Conservation (phyloP, 257 asterid genomes). For the Solanum okadae region DNA sequence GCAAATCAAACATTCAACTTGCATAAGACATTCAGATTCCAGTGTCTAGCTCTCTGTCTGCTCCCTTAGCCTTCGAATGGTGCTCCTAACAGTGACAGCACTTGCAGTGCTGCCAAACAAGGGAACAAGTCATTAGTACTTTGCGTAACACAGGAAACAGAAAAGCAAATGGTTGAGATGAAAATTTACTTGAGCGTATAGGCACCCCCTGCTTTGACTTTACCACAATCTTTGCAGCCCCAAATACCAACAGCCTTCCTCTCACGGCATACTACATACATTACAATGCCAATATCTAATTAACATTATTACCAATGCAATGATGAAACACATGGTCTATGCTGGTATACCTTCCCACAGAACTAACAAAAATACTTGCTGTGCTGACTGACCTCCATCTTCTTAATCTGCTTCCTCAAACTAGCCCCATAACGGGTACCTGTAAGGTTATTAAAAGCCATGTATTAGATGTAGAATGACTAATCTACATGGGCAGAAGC, state of each 20-base stretch:
- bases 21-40: background rate
- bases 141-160: background rate
- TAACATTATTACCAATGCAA: background rate
- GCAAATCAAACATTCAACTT: background rate
- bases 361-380: constrained; percentile 22
- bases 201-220: constrained; percentile 60
- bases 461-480: background rate
- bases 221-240: constrained; percentile 72
- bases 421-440: constrained; percentile 11
- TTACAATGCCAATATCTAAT: background rate
- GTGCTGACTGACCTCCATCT: constrained; percentile 19
- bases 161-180: background rate
- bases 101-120: constrained; percentile 46
- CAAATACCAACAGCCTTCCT: constrained; percentile 60
- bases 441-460: background rate
- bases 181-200: constrained; percentile 44
- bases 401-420: constrained; percentile 17
- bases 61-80: constrained; percentile 65
- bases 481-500: background rate
- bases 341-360: constrained; percentile 11
- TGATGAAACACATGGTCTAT: background rate
- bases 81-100: constrained; percentile 65
- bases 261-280: constrained; percentile 44
- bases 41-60: constrained; percentile 38
- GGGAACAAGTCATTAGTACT: background rate